phyloP scores from a whole-genome alignment of 495 filamentous ascomycete species.

The Penicillium cosmopolitanum region DNA sequence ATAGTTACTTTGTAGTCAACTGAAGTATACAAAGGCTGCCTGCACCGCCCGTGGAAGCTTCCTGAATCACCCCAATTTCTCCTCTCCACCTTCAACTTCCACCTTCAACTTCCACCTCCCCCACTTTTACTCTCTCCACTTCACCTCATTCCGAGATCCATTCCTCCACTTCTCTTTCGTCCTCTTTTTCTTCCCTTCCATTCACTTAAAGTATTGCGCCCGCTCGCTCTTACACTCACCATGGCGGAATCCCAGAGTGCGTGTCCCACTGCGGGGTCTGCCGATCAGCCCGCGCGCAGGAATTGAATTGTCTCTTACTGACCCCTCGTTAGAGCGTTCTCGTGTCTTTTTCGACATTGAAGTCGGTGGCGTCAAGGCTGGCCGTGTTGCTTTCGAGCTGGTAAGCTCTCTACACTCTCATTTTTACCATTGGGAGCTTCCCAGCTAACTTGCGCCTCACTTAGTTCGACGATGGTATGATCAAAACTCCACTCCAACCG shows the following conservation, averaged over 20 bases:
- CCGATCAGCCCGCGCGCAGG: constrained; percentile 21
- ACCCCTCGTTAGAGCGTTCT: constrained; percentile 53
- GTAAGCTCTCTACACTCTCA: constrained; percentile 45
- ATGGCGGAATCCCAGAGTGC: constrained; percentile 46
- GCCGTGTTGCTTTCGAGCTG: constrained; percentile 81
- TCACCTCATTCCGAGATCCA: constrained; percentile 1
- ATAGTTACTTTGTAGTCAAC: too few species aligned
- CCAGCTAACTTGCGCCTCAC: constrained; percentile 27
- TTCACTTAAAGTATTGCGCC: background rate
- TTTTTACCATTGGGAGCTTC: constrained; percentile 11
- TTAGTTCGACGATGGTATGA: constrained; percentile 74
- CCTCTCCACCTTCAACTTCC: constrained; percentile 9
- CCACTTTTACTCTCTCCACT: constrained; percentile 10
- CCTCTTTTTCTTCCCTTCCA: background rate
- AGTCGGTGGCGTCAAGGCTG: constrained; percentile 69
- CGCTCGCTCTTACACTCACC: constrained; percentile 1
- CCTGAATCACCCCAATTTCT: constrained; percentile 36
- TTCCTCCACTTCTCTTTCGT: background rate
- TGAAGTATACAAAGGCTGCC: constrained; percentile 8
- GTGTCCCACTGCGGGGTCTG: constrained; percentile 39
- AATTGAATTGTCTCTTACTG: constrained; percentile 23
- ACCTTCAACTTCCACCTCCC: constrained; percentile 13
- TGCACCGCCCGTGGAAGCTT: constrained; percentile 46
- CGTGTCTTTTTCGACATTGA: constrained; percentile 90
- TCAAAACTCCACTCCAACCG: constrained; percentile 7